Evolutionary conservation across 352 stramenopile genomes (phyloP), one percentile per base, ranked within the genome.

Genomic region (Globisporangium paroecandrum): DNA sequence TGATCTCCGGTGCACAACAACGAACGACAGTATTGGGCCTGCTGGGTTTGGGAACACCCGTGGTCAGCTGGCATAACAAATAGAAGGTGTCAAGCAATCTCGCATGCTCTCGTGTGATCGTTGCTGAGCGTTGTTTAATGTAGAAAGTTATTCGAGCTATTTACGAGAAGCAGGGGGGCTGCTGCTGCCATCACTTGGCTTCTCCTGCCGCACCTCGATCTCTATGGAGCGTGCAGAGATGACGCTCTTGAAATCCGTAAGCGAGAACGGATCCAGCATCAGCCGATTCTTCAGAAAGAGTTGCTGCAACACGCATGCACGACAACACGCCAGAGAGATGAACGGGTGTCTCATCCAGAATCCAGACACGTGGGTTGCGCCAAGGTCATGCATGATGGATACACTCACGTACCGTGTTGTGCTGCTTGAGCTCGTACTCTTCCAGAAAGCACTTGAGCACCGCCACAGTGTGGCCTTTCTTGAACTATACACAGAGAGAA

Each of bases 401-500:
- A 15, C 7, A 7, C 36, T 12, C 4, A 8, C 61, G 47, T 65
- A 90, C 79, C 67, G 74, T 75, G 57, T 69, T 56, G 5, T 79
- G 29, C 36, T 73, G 70, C 18, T 71, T 46, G 8, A 90, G 60
- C 29, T 84, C 78, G 60, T 68, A 82, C 63, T 90, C 79, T 4
- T 79, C 76, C 20, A 90, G 65, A 57, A 86, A 90, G 49, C 73
- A 68, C 64, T 90, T 90, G 27, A 89, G 70, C 58, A 90, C 82
- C 10, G 73, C 70, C 58, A 90, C 71, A 1, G 80, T 90, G 43
- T 90, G 82, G 0, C 82, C 82, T 61, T 87, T 90, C 55, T 87
- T 85, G 71, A 90, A 90, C 82, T 90, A 62, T 5, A 47, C 13
- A 9, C 18, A 65, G 24, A 57, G 27, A 32, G 6, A 27, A 22